Evolutionary conservation across 2,329 filamentous ascomycete genomes (phyloP).

Genomic region (Alternaria infectoria): DNA sequence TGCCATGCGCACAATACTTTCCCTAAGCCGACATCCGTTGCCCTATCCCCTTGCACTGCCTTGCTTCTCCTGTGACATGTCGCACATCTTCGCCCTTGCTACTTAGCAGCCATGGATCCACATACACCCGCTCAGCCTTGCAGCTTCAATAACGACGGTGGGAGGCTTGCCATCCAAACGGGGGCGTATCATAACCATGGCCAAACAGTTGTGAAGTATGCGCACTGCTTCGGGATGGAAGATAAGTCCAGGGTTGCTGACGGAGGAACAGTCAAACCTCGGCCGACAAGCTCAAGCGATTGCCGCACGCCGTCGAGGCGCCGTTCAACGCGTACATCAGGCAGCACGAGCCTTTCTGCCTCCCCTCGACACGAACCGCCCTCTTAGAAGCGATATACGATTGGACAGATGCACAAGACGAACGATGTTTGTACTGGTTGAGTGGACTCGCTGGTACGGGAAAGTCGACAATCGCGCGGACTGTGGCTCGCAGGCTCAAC

Average conservation of each 20-base stretch:
- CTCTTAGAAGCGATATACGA: constrained; percentile 29
- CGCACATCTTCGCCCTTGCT: no score
- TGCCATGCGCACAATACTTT: background rate
- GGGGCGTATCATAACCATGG: background rate
- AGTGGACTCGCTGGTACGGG: constrained; percentile 40
- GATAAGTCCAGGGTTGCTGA: no score
- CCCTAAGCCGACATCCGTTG: background rate
- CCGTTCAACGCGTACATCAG: constrained; percentile 27
- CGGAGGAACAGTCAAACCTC: background rate
- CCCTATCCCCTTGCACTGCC: background rate
- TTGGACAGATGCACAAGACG: constrained; percentile 23
- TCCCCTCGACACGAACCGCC: constrained; percentile 27
- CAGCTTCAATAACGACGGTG: background rate
- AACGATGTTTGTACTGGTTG: constrained; percentile 38
- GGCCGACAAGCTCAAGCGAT: background rate
- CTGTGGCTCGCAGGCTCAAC: constrained; percentile 26
- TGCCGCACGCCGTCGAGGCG: constrained; percentile 16
- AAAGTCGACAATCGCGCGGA: constrained; percentile 40
- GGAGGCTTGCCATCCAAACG: background rate
- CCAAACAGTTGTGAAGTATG: background rate
- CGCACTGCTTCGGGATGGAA: no score
- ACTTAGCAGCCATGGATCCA: no score
- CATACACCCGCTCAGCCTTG: background rate
- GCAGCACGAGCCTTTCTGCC: constrained; percentile 29
- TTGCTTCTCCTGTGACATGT: no score